phyloP scores from a whole-genome alignment of 83 land plant genomes.

The Picea abies region DNA sequence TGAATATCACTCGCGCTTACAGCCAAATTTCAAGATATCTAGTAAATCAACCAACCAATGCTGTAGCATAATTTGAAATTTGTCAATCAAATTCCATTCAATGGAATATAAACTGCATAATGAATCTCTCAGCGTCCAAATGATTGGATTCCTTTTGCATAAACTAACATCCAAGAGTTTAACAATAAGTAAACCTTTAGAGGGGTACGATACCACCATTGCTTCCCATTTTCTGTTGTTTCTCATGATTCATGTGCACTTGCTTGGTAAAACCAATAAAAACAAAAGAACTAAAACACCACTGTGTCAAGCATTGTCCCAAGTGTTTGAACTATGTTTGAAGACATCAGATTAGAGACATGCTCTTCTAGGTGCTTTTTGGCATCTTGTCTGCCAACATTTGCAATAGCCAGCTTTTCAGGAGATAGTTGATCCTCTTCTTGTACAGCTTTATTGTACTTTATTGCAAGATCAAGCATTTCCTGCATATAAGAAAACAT shows the following conservation, averaged over 20 bases:
- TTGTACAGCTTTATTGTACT: constrained; percentile 95
- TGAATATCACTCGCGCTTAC: too few relatives aligned
- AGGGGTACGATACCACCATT: too few relatives aligned
- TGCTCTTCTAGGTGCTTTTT: constrained; percentile 97
- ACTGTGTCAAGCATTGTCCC: constrained; percentile 97
- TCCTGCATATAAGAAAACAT: constrained; percentile 61
- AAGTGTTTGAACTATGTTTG: constrained; percentile 88
- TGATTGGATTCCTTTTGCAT: too few relatives aligned
- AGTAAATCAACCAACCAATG: too few relatives aligned
- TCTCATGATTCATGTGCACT: background rate
- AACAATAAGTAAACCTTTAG: too few relatives aligned
- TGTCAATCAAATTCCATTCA: too few relatives aligned
- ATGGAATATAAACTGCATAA: too few relatives aligned
- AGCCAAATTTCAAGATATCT: too few relatives aligned
- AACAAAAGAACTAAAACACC: constrained; percentile 48
- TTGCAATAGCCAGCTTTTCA: constrained; percentile 93
- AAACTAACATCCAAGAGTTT: too few relatives aligned
- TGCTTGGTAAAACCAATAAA: background rate
- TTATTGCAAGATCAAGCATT: constrained; percentile 85
- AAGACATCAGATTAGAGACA: constrained; percentile 94
- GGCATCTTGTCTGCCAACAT: constrained; percentile 96
- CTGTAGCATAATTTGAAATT: too few relatives aligned
- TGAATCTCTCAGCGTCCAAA: too few relatives aligned
- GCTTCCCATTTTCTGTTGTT: too few relatives aligned
- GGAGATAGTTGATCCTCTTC: constrained; percentile 93